These are phyloP conservation scores for Candida smagusa DNA, from an alignment of 1,139 yeast species.

Conservation along the genomic window DNA sequence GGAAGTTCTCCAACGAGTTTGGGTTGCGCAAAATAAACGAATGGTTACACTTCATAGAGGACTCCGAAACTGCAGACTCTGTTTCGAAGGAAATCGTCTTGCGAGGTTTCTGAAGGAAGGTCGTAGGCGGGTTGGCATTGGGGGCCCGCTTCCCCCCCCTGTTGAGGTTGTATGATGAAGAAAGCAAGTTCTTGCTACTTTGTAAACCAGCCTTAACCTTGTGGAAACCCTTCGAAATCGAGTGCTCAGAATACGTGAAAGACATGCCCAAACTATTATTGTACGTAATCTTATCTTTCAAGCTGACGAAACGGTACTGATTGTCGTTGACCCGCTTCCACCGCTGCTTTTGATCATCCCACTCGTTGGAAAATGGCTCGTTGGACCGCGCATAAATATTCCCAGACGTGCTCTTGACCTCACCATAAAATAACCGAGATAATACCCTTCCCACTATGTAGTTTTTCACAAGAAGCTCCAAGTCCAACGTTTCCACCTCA, in stretches of 20 bases:
- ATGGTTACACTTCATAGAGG: constrained; percentile 6
- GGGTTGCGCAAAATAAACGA: constrained; percentile 1
- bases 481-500: constrained; percentile 44
- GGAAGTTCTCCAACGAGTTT: constrained; percentile 17
- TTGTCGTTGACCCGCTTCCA: constrained; percentile 1
- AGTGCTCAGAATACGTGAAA: constrained; percentile 16
- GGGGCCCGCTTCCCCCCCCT: not conserved
- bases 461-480: constrained; percentile 32
- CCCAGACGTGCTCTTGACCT: constrained; percentile 5
- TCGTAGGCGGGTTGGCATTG: not conserved
- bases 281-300: constrained; percentile 32
- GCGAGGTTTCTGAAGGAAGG: not conserved
- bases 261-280: constrained; percentile 15
- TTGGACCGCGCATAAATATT: not conserved
- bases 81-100: not conserved
- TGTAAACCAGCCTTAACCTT: constrained; percentile 38
- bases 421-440: constrained; percentile 35
- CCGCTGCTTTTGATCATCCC: constrained; percentile 5
- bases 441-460: constrained; percentile 36
- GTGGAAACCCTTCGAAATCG: constrained; percentile 36
- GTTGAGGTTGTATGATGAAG: constrained; percentile 6
- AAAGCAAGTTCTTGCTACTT: constrained; percentile 15
- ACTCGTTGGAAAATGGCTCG: constrained; percentile 1
- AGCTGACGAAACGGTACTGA: constrained; percentile 33
- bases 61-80: constrained; percentile 4